Evolutionary conservation across 2,329 filamentous ascomycete species (phyloP).

Genomic region (Bipolaris sorokiniana): DNA sequence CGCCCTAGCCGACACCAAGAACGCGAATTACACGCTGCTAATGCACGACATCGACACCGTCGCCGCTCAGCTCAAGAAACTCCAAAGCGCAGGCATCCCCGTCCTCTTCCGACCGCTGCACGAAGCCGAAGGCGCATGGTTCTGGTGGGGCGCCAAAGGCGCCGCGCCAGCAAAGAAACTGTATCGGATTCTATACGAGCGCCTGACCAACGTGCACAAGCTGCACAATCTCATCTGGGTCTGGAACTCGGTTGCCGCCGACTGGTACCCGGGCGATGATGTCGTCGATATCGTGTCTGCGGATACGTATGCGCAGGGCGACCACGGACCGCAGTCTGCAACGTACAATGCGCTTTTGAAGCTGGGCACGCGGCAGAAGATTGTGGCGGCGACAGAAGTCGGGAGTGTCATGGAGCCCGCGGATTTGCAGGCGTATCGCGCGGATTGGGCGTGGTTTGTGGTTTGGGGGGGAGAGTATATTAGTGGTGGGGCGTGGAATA

Average conservation of each 20-base stretch:
- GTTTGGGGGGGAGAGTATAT: conserved; percentile 57
- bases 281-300: conserved; percentile 57
- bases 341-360: conserved; percentile 55
- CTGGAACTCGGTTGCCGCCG: conserved; percentile 56
- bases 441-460: conserved; percentile 58
- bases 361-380: conserved; percentile 55
- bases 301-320: conserved; percentile 54
- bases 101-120: conserved; percentile 58
- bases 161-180: conserved; percentile 55
- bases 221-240: conserved; percentile 59
- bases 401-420: conserved; percentile 55
- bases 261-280: conserved; percentile 58
- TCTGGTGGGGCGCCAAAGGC: conserved; percentile 61
- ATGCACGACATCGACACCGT: conserved; percentile 58
- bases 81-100: conserved; percentile 54
- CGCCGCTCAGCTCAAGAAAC: conserved; percentile 54
- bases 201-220: conserved; percentile 53
- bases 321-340: conserved; percentile 54
- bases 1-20: conserved; percentile 51
- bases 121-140: conserved; percentile 60
- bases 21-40: conserved; percentile 57
- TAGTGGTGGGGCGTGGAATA: conserved; percentile 52
- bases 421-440: conserved; percentile 53
- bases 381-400: conserved; percentile 57
- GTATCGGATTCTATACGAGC: conserved; percentile 53